Base-by-base conservation (phyloP, 352 stramenopile species). In the Blastocystis sp. region DNA sequence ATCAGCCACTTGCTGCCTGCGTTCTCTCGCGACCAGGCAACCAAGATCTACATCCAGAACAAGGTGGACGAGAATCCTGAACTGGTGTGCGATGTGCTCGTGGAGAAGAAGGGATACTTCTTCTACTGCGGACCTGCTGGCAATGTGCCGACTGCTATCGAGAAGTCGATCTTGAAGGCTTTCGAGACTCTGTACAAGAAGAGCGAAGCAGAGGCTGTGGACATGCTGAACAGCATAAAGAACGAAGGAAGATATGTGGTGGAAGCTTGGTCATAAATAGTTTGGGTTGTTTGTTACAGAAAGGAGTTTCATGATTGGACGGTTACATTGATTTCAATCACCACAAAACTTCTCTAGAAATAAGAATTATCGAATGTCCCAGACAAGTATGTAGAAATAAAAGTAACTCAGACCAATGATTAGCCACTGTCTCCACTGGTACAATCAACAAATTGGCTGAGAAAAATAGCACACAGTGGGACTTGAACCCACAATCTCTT, bases 21-120 rank as follows among this genome's bases (percentile, higher is more conserved):
- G 43, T 96, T 95, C 91, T 96, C 93, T 79, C 93, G 93, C 61
- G 93, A 96, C 91, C 93, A 96, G 91, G 91, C 92, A 43, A 91
- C 95, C 90, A 96, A 96, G 91, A 92, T 96, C 45, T 96, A 96
- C 92, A 95, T 96, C 90, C 93, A 96, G 90, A 92, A 95, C 91
- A 93, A 93, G 89, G 95, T 96, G 84, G 91, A 92, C 37, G 93
- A 95, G 90, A 92, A 95, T 91, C 94, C 94, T 89, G 90, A 91
- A 45, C 92, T 94, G 26, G 88, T 95, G 62, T 91, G 91, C 79
- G 92, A 95, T 80, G 91, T 93, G 79, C 84, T 95, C 80, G 90
- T 94, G 47, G 92, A 93, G 75, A 90, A 94, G 79, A 94, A 94
- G 84, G 93, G 92, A 54, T 92, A 95, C 92, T 95, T 95, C 76